Conservation (phyloP, 768 basidiomycete genomes). For the Terana coerulea region DNA sequence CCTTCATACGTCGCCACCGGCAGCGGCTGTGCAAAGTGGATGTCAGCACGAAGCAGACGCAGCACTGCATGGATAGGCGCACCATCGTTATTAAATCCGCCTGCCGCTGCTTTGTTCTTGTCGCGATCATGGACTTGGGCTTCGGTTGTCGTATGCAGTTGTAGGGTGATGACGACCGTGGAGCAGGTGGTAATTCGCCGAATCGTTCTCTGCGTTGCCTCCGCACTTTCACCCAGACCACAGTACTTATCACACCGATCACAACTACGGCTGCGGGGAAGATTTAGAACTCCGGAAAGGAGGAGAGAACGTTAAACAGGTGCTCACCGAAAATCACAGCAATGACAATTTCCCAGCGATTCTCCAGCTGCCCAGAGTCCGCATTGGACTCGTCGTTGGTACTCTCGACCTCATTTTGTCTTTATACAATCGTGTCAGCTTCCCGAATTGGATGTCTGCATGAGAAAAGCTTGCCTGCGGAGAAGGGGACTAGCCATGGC, state of each 20-base stretch:
- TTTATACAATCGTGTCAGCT: background rate
- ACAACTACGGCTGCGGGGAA: slow-evolving; percentile 1
- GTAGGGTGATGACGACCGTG: background rate
- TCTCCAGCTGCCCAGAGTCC: slow-evolving; percentile 1
- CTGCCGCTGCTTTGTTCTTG: background rate
- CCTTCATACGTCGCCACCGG: background rate
- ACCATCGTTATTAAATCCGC: background rate
- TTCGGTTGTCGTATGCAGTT: background rate
- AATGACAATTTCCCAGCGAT: slow-evolving; percentile 13
- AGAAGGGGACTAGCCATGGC: background rate
- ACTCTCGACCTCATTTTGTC: background rate
- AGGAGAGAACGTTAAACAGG: background rate
- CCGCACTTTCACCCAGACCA: slow-evolving; percentile 8
- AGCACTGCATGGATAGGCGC: background rate
- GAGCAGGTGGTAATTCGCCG: background rate
- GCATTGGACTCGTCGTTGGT: background rate
- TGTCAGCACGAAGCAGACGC: background rate
- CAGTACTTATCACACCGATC: background rate
- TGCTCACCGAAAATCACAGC: slow-evolving; percentile 17
- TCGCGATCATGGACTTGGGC: background rate
- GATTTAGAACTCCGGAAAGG: background rate
- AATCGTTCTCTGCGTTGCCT: background rate
- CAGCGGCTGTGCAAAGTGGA: background rate
- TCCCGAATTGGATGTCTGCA: background rate
- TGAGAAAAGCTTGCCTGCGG: background rate